Evolutionary conservation across 2,329 filamentous ascomycete genomes (phyloP), one percentile per base, ranked within the genome.

Genomic region (Stagonosporopsis vannaccii): DNA sequence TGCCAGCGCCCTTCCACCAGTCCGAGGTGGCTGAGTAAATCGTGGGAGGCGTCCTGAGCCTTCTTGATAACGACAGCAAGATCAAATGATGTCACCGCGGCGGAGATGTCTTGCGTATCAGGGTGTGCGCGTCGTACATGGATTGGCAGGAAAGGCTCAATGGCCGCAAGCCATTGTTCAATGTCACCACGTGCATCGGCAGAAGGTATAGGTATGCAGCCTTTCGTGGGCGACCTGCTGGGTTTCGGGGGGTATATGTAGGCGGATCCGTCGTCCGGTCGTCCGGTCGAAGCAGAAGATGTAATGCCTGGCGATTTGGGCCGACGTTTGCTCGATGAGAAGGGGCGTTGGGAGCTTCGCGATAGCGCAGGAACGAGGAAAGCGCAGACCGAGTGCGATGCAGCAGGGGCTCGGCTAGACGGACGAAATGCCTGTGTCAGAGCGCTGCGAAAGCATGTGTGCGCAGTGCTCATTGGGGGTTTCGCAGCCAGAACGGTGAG

Each of bases 1-100:
- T 71, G 70, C 79, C 80, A 82, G 37, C 78, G 72, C 17, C 72
- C 69, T 58, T 78, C 68, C 2, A 69, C 62, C 23, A 79, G 45
- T 2, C 74, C 79, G 2, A 82, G 57, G 50, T 79, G 60, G 47
- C 63, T 68, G 17, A 82, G 65, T 7, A 81, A 58, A 55, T 81
- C 78, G 7, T 77, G 51, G 2, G 63, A 61, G n/a, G 65, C 60
- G 41, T 67, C 59, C 43, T 73, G 70, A 6, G 71, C 67, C 6
- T 58, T 66, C 33, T 66, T 63, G 51, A 75, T 36, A 6, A 72
- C 20, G 6, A 60, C 47, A 0, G 70, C 63, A n/a, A 75, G 52
- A 49, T 74, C 71, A 4, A 68, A 28, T 7, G 72, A 42, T 7
- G 70, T 68, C 33, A 68, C 61, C 30, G 55, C 56, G 9, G 55